Conservation (phyloP, 352 stramenopile genomes). For the Pythium phragmiticola region DNA sequence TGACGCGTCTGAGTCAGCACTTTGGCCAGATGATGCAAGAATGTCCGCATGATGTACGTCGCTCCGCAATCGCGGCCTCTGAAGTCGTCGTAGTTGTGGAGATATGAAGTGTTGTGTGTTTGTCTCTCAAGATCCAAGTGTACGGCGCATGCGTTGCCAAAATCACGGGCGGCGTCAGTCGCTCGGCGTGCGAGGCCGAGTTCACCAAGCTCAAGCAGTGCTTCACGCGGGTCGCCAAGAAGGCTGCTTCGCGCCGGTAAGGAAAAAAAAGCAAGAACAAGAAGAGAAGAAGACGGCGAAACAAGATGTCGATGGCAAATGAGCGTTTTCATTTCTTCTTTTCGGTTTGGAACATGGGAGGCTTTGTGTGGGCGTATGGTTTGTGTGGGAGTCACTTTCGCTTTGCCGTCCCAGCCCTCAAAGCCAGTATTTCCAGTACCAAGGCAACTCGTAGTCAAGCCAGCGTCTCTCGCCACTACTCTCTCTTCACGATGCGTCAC, state of each 20-base stretch:
- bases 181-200: slow-evolving; percentile 60
- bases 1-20: slow-evolving; percentile 59
- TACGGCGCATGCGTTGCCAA: slow-evolving; percentile 78
- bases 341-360: too few relatives aligned
- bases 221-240: slow-evolving; percentile 54
- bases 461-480: too few relatives aligned
- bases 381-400: too few relatives aligned
- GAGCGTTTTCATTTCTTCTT: background rate
- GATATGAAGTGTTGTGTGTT: background rate
- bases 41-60: slow-evolving; percentile 61
- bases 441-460: too few relatives aligned
- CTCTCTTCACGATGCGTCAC: background rate
- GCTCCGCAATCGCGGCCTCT: background rate
- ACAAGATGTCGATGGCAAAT: background rate
- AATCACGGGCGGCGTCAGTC: slow-evolving; percentile 50
- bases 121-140: slow-evolving; percentile 55
- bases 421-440: too few relatives aligned
- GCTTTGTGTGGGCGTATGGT: too few relatives aligned
- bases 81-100: slow-evolving; percentile 1
- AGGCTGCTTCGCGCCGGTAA: slow-evolving; percentile 7
- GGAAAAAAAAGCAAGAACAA: background rate
- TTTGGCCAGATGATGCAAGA: slow-evolving; percentile 69
- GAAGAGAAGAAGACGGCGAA: slow-evolving; percentile 1
- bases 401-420: too few relatives aligned
- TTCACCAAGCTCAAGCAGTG: slow-evolving; percentile 72